Evolutionary conservation across 139 green algal genomes (phyloP).

Genomic region (Tetradesmus lagerheimii): DNA sequence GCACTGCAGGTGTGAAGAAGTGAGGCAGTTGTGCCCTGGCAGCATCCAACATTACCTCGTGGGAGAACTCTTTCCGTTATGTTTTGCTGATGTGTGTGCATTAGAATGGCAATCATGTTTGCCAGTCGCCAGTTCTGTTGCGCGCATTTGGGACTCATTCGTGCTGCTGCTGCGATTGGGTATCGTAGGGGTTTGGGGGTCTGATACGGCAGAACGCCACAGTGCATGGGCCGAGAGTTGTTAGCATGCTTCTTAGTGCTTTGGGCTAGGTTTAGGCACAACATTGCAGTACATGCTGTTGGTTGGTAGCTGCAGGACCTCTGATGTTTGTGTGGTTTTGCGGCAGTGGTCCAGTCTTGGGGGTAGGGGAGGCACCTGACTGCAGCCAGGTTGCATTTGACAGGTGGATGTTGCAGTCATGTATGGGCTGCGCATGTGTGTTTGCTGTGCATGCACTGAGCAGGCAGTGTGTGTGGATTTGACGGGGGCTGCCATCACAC

Average conservation of each 20-base stretch:
- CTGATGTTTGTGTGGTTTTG: too few relatives aligned
- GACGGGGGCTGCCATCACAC: not conserved
- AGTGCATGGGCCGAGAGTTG: not conserved
- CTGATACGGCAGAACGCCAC: not conserved
- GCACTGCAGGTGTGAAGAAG: not conserved
- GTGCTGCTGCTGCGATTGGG: not conserved
- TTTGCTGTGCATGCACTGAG: not conserved
- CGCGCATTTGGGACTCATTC: not conserved
- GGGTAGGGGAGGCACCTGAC: too few relatives aligned
- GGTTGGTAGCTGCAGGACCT: too few relatives aligned
- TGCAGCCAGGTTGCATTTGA: too few relatives aligned
- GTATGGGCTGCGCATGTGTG: not conserved
- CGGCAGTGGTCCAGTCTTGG: too few relatives aligned
- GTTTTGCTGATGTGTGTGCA: not conserved
- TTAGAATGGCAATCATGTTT: not conserved
- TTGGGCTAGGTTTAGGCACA: not conserved
- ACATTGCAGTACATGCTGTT: not conserved
- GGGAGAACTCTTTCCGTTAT: not conserved
- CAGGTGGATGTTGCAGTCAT: too few relatives aligned
- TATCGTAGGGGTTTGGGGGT: not conserved
- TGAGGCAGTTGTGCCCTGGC: not conserved
- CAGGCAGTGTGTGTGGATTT: not conserved
- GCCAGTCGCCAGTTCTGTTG: not conserved
- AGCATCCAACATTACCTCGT: not conserved
- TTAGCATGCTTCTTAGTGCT: not conserved